Evolutionary conservation across 2,329 filamentous ascomycete genomes (phyloP), one percentile per base, ranked within the genome.

Genomic region (Coniochaeta prunicola): DNA sequence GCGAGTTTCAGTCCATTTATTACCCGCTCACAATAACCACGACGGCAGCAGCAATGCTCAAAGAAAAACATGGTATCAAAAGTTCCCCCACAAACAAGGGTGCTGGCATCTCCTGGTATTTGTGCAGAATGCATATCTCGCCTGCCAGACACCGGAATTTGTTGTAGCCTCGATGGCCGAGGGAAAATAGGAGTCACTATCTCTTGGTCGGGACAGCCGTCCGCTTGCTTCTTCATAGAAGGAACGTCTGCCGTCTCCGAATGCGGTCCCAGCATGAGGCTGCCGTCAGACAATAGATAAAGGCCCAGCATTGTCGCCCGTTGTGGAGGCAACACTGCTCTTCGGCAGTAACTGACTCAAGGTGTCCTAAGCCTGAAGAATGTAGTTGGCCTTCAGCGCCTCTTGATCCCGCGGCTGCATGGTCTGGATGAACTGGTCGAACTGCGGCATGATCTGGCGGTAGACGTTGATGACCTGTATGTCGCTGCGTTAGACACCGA

Each of bases 371-470:
- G 45, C 45, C 21, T 17, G 26, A 30, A 84, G 68, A 24, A 68
- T 71, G 67, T 84, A 86, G 28, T 74, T 77, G 38, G 70, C 63
- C 64, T 75, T 76, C 54, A 86, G 71, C 19, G 73, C 74, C 61
- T 81, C 75, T 59, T 77, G 79, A 59, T 85, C 80, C 56, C 76
- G 71, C 10, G 77, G 71, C 55, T 75, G 73, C 65, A 86, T 69
- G 63, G 80, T 80, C 19, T 68, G 68, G 53, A 86, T 66, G 63
- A 86, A 86, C 21, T 80, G 76, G 64, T 75, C 71, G 64, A 86
- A 85, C 59, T 83, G 78, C 15, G 82, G 82, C 57, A 86, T 86
- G 62, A 86, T 78, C 63, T 81, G 77, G 59, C 80, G 79, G 69
- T 86, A 86, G 31, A 78, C 73, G 59, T 75, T 75, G 62, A 85